These are phyloP conservation scores for Rhodotorula paludigena DNA, from an alignment of 768 basidiomycete genomes.

Conservation along the genomic window DNA sequence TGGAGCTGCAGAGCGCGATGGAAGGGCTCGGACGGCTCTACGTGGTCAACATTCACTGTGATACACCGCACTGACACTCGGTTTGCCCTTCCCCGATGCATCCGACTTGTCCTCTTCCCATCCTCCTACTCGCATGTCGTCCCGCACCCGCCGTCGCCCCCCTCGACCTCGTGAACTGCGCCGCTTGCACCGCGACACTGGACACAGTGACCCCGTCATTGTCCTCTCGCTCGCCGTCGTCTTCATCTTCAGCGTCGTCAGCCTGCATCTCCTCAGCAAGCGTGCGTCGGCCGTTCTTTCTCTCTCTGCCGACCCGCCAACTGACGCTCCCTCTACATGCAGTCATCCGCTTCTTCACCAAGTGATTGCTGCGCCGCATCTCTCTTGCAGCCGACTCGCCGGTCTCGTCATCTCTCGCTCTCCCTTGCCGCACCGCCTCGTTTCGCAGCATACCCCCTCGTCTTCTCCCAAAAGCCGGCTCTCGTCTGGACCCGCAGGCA, in stretches of 20 bases:
- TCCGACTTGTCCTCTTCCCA: too few species aligned
- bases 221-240: slow-evolving; percentile 43
- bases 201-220: slow-evolving; percentile 42
- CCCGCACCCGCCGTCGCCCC: not conserved
- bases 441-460: not conserved
- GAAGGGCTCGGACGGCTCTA: too few species aligned
- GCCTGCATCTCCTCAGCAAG: slow-evolving; percentile 41
- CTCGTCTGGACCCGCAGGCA: too few species aligned
- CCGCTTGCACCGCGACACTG: not conserved
- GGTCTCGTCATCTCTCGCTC: not conserved
- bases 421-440: not conserved
- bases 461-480: not conserved
- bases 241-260: slow-evolving; percentile 44
- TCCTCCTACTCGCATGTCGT: not conserved
- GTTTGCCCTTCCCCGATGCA: too few species aligned
- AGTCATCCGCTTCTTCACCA: slow-evolving; percentile 30
- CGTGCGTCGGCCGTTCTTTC: not conserved
- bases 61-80: too few species aligned
- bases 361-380: too few species aligned
- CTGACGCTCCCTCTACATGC: not conserved
- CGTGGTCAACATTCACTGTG: too few species aligned
- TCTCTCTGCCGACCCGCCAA: not conserved
- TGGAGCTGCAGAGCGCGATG: too few species aligned
- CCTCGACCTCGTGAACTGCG: not conserved
- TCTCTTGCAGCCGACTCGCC: too few species aligned